Evolutionary conservation across 2,329 filamentous ascomycete genomes (phyloP).

Genomic region (Fusarium bactridioides): DNA sequence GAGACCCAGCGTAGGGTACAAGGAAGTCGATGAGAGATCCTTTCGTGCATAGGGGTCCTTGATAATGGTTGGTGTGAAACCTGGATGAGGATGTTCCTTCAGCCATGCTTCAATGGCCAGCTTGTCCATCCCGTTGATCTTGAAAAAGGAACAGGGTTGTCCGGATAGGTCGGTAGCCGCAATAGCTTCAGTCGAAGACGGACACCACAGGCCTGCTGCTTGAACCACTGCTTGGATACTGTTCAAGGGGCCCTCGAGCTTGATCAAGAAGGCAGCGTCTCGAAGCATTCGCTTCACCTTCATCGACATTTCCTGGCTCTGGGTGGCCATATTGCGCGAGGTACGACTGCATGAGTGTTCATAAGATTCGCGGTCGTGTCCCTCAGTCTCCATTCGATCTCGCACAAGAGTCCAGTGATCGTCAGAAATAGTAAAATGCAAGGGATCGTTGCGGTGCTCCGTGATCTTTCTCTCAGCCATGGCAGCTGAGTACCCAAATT

Average conservation of each 20-base stretch:
- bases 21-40: background rate
- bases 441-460: background rate
- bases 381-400: background rate
- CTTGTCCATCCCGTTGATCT: background rate
- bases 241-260: background rate
- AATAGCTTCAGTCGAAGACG: background rate
- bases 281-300: background rate
- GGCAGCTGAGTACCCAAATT: background rate
- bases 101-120: background rate
- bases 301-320: no score
- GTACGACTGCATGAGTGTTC: background rate
- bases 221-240: background rate
- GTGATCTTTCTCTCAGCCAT: background rate
- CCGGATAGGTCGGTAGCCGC: background rate
- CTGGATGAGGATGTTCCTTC: fast-evolving
- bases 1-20: slow-evolving; percentile 1
- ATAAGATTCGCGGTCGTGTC: slow-evolving; percentile 1
- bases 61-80: background rate
- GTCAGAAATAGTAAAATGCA: background rate
- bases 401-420: background rate
- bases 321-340: no score
- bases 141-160: background rate
- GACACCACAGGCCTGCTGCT: background rate
- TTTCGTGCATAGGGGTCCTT: background rate
- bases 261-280: background rate